Evolutionary conservation across 352 stramenopile species (phyloP).

Genomic region (Pythium scleroteichum): DNA sequence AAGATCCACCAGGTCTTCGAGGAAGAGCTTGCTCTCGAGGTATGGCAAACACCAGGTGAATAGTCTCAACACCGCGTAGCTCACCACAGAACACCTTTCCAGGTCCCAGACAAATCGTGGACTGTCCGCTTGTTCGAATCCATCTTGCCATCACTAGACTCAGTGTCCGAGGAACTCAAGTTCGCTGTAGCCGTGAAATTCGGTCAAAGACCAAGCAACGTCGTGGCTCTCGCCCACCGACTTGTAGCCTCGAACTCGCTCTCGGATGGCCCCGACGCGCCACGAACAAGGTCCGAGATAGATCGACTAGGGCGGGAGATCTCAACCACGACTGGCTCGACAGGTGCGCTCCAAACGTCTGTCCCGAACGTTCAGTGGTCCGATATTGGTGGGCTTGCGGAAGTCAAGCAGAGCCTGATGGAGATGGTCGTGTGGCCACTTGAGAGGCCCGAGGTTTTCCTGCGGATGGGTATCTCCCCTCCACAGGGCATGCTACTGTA

Average conservation of each 20-base stretch:
- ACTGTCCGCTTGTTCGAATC: slow-evolving; percentile 44
- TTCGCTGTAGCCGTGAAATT: slow-evolving; percentile 67
- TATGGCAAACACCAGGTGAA: slow-evolving; percentile 27
- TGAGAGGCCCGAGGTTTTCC: slow-evolving; percentile 78
- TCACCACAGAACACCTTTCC: too few species aligned
- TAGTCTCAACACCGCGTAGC: neutral
- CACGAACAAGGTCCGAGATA: slow-evolving; percentile 44
- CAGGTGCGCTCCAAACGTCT: slow-evolving; percentile 40
- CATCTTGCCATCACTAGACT: slow-evolving; percentile 35
- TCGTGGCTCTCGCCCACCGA: slow-evolving; percentile 55
- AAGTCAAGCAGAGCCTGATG: slow-evolving; percentile 73
- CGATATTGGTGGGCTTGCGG: slow-evolving; percentile 71
- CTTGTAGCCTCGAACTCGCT: slow-evolving; percentile 21
- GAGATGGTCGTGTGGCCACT: slow-evolving; percentile 89
- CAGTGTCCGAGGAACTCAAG: slow-evolving; percentile 48
- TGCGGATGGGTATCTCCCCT: slow-evolving; percentile 77
- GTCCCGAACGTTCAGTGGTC: slow-evolving; percentile 69
- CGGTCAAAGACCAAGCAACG: slow-evolving; percentile 76
- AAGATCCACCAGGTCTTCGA: slow-evolving; percentile 78
- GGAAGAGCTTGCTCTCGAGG: slow-evolving; percentile 72
- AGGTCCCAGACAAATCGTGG: slow-evolving; percentile 69
- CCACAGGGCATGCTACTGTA: slow-evolving; percentile 78
- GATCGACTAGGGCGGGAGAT: slow-evolving; percentile 47
- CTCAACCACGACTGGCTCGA: slow-evolving; percentile 35
- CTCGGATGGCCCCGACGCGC: neutral